Evolutionary conservation across 768 basidiomycete genomes (phyloP), one percentile per base, ranked within the genome.

Genomic region (Suillus subalutaceus): DNA sequence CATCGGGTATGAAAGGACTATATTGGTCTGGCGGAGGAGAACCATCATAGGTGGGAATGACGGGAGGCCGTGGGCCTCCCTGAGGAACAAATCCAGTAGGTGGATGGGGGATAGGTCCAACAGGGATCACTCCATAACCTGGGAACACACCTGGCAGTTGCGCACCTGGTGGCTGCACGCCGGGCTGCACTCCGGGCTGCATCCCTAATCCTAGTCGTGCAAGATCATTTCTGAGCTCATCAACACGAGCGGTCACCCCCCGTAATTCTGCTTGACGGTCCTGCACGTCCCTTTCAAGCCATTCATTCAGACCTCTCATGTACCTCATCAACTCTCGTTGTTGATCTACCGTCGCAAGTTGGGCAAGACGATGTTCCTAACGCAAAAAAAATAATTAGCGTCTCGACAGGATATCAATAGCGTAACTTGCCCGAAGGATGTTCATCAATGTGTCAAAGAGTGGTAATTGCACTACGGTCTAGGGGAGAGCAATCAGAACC

Each of bases 271-370:
- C 81, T 67, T 92, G 92, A 30, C 93, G 88, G 75, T 93, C 91
- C 56, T 84, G 82, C 0, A 93, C 91, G 74, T 95, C 93, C 41
- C 88, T 84, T 64, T 84, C 88, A 18, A 95, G 79, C 93, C 93
- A 95, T 41, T 86, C 84, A 68, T 94, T 95, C 40, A 94, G 79
- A 2, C 82, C 85, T 58, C 85, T 73, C 86, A 95, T 89, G 69
- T 95, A 94, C 62, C 90, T 80, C 86, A 92, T 92, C 61, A 93
- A 79, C 73, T 91, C 91, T 46, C 91, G 84, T 69, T 92, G 91
- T 71, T 94, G 91, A 57, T 91, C 89, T 16, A 93, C 84, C 35
- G 90, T 90, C 0, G 90, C 91, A 23, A 87, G 76, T 74, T 92
- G 90, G 1, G 90, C 90, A 6, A 86, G 76, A 4, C 89, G 89